These are phyloP conservation scores for Coniochaeta prunicola DNA, from an alignment of 2,329 filamentous ascomycete genomes.

Conservation along the genomic window DNA sequence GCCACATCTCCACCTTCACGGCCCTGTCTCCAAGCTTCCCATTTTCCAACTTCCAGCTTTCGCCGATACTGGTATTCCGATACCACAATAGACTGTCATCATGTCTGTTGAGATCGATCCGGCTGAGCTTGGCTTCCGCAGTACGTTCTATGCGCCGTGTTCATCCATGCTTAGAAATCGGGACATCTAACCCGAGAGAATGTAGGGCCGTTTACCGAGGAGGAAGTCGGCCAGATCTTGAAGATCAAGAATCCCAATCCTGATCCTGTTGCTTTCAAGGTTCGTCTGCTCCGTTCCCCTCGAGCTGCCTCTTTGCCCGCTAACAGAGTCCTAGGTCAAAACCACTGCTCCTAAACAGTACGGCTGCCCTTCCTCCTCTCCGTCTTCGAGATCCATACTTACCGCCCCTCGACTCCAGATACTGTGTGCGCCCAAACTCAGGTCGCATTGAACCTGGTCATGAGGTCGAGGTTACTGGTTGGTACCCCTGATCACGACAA, in stretches of 20 bases:
- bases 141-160: constrained; percentile 45
- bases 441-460: constrained; percentile 88
- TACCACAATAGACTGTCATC: constrained; percentile 25
- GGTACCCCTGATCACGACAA: no score
- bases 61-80: not conserved
- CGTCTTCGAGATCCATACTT: constrained; percentile 9
- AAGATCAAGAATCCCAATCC: constrained; percentile 58
- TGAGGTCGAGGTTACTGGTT: constrained; percentile 83
- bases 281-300: constrained; percentile 24
- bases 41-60: constrained; percentile 1
- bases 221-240: constrained; percentile 53
- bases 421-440: constrained; percentile 95
- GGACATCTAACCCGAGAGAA: constrained; percentile 10
- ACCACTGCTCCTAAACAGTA: constrained; percentile 99
- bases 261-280: constrained; percentile 63
- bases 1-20: constrained; percentile 6
- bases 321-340: constrained; percentile 68
- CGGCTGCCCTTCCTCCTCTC: constrained; percentile 24
- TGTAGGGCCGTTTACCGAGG: constrained; percentile 58
- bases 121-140: constrained; percentile 83
- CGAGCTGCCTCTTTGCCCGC: constrained; percentile 9
- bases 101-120: constrained; percentile 97
- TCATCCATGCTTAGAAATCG: not conserved
- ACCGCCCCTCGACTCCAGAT: constrained; percentile 53
- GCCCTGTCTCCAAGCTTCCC: not conserved